Base-by-base conservation (phyloP, 2,329 filamentous ascomycete genomes). In the Sordariomycetes sp. region DNA sequence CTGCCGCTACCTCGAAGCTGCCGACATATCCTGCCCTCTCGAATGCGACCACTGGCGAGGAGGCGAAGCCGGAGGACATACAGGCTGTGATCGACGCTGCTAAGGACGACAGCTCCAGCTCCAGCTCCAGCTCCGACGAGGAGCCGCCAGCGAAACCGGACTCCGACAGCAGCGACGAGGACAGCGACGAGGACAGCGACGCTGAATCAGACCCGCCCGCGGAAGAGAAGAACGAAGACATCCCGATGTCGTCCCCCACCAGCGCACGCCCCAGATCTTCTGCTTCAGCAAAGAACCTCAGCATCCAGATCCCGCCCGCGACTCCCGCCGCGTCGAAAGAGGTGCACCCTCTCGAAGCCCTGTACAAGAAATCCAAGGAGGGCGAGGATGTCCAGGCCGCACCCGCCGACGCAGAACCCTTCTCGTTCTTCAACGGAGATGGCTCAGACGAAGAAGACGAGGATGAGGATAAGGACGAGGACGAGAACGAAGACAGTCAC, bases 281-380 rank as follows among this genome's bases (percentile, higher is more conserved):
- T 3, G 69, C 75, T 53, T 81, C 79, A 12, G 67, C 74, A 37
- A 75, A 71, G 60, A 76, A 72, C 64, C 70, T 86, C 51, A 79
- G 76, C 28, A 81, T 85, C 68, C 79, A 78, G 64, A 81, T 82
- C 59, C 78, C 71, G 32, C 72, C 76, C 22, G 61, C 71, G 58
- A 75, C 76, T 6, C 74, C 79, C 0, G 69, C 72, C 55, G 76
- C 80, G 61, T 71, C 74, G 3, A 70, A 72, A 59, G 76, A 79
- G 61, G 76, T 96, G 0, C 93, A 97, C 64, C 93, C 94, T 0
- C 79, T 97, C 1, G 92, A 97, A 74, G 90, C 90, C 0, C 80
- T 97, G 2, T 99, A 95, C 79, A 97, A 97, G 73, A 83, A 83
- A 4, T 72, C 82, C 0, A 79, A 82, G 40, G 70, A 75, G 35